Base-by-base conservation (phyloP, 768 basidiomycete species). In the Lanmaoa rubissima region DNA sequence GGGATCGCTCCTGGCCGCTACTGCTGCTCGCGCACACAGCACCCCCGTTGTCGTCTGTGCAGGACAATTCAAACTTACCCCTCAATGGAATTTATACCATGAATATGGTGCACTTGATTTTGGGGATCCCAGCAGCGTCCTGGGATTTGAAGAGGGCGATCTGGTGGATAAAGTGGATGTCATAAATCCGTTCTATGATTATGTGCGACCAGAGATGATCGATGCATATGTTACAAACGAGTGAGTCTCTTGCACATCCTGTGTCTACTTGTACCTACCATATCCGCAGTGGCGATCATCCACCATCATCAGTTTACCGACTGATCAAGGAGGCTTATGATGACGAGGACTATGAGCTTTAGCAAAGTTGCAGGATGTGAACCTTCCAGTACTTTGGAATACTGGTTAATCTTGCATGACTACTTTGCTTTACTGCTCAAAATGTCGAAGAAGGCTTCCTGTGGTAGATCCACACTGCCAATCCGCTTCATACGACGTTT, bases 221-320 rank as follows among this genome's bases (percentile, higher is more conserved):
- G 89, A 94, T 67, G 89, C 92, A 13, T 96, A 92, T 72, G 91
- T 99, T 65, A 98, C 94, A 13, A 98, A 99, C 63, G 92, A 98
- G 96, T 98, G 72, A 78, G 95, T 78, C 26, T 35, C 28, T 58
- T 73, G 11, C 24, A 36, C 36, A 35, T 47, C 49, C 10, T 49
- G 43, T 50, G 32, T n/a, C 35, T 21, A 38, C 35, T 39, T 26
- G 45, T 39, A 55, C 61, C 24, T 51, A 65, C 55, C 46, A 41
- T 41, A 16, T 48, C 51, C 47, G 36, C 61, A 98, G 95, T 62
- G 96, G 96, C 21, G 96, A 97, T 70, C 95, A 98, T 70, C 92
- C 95, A 24, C 94, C 96, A 19, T 92, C 94, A 17, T 93, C 94
- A 51, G 88, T 98, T 64, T 93, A 94, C 68, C 79, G 93, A 53